These are phyloP conservation scores for Aspergillus steynii DNA, from an alignment of 495 filamentous ascomycete genomes.

Conservation along the genomic window DNA sequence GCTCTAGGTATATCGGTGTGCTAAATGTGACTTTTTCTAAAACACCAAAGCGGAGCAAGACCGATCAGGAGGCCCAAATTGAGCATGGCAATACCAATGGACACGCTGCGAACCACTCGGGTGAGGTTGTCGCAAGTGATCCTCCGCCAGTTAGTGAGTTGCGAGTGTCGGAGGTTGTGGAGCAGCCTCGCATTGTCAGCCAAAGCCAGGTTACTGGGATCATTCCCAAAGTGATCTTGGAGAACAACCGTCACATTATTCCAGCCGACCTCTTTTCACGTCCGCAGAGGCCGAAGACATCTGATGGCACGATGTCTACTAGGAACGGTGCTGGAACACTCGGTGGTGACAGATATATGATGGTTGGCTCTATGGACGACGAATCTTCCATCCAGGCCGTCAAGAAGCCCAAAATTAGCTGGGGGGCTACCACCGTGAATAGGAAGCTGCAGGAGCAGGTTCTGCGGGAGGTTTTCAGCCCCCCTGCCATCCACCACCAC, in stretches of 20 bases:
- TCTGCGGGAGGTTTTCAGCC: conserved; percentile 89
- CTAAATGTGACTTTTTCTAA: conserved; percentile 96
- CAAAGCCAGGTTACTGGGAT: conserved; percentile 66
- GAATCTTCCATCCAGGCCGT: conserved; percentile 5
- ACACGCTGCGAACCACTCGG: conserved; percentile 7
- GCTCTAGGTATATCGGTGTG: conserved; percentile 85
- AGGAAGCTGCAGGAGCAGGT: conserved; percentile 86
- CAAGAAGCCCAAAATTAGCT: conserved; percentile 59
- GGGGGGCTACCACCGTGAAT: conserved; percentile 96
- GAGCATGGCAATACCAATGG: conserved; percentile 24
- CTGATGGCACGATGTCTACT: conserved; percentile 24
- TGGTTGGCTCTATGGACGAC: conserved; percentile 12
- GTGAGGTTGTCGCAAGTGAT: conserved; percentile 24
- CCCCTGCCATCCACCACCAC: conserved; percentile 72
- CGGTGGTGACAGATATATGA: conserved; percentile 5
- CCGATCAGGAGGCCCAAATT: conserved; percentile 37
- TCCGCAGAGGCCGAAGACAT: conserved; percentile 31
- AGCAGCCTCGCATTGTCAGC: conserved; percentile 70
- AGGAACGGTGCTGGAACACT: conserved; percentile 18
- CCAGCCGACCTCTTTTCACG: conserved; percentile 72
- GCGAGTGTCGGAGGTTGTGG: conserved; percentile 24
- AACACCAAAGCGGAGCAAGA: conserved; percentile 66
- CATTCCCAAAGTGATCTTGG: conserved; percentile 89
- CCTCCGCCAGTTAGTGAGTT: conserved; percentile 16
- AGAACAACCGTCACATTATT: conserved; percentile 94